phyloP scores from a whole-genome alignment of 2,329 filamentous ascomycete species.

The Fusarium gaditjirri region DNA sequence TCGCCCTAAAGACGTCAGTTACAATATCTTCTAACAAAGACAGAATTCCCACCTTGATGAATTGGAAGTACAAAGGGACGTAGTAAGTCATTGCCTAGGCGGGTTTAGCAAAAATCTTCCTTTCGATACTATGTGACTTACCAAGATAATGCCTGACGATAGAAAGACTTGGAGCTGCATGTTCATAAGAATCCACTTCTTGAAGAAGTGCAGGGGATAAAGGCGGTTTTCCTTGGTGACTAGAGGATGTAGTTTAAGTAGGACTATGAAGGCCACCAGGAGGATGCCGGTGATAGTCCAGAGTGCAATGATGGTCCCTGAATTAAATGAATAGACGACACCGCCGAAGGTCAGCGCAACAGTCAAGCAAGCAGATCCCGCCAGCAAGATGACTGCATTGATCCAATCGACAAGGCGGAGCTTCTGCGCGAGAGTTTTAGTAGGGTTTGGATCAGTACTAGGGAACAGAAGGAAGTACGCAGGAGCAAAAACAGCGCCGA shows the following conservation, averaged over 20 bases:
- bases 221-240: background rate
- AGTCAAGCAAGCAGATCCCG: background rate
- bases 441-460: background rate
- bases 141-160: background rate
- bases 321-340: background rate
- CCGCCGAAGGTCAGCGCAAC: background rate
- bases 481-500: background rate
- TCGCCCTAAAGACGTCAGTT: background rate
- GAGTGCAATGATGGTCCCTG: background rate
- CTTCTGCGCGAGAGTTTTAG: background rate
- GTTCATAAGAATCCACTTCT: background rate
- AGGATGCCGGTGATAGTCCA: background rate
- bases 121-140: rapidly evolving
- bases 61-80: background rate
- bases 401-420: background rate
- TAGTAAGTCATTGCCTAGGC: background rate
- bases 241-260: background rate
- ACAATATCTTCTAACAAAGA: rapidly evolving
- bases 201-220: background rate
- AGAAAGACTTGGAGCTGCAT: background rate
- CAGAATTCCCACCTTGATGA: background rate
- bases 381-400: background rate
- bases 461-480: background rate
- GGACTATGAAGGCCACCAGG: rapidly evolving
- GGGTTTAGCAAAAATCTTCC: rapidly evolving